A percentile compares a stretch with the other conserved stretches of the same genome.
phyloP scores from a whole-genome alignment of 2,329 filamentous ascomycete species.

The Metarhizium rileyi region DNA sequence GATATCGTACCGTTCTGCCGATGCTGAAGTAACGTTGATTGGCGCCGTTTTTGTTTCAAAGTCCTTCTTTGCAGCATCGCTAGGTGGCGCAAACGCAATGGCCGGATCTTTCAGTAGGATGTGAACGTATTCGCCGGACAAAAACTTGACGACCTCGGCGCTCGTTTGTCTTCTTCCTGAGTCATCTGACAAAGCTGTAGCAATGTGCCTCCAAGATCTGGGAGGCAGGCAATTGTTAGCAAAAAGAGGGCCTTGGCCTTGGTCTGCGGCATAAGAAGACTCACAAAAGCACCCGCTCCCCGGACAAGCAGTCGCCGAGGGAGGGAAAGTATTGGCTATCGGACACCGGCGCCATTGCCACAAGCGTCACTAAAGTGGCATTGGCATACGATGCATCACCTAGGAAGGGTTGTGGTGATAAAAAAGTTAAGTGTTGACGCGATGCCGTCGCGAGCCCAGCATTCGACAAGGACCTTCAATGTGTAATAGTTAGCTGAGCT shows the following conservation, averaged over 20 bases:
- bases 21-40: constrained; percentile 67
- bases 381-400: constrained; percentile 30
- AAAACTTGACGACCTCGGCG: constrained; percentile 53
- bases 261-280: constrained; percentile 22
- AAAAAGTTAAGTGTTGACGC: constrained; percentile 21
- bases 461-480: background rate
- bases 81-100: constrained; percentile 55
- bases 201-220: constrained; percentile 54
- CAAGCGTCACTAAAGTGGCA: constrained; percentile 37
- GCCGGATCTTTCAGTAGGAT: constrained; percentile 59
- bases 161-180: constrained; percentile 45
- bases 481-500: background rate
- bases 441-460: constrained; percentile 18
- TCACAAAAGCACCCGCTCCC: constrained; percentile 72
- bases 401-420: constrained; percentile 14
- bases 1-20: constrained; percentile 60
- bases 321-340: constrained; percentile 72
- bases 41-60: constrained; percentile 82
- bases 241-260: background rate
- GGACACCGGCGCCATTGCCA: constrained; percentile 60
- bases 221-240: constrained; percentile 12
- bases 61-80: constrained; percentile 52
- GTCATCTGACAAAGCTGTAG: constrained; percentile 45
- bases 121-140: constrained; percentile 59
- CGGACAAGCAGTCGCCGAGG: constrained; percentile 74